Conservation (phyloP, 2,329 filamentous ascomycete genomes). For the Fusarium virguliforme region DNA sequence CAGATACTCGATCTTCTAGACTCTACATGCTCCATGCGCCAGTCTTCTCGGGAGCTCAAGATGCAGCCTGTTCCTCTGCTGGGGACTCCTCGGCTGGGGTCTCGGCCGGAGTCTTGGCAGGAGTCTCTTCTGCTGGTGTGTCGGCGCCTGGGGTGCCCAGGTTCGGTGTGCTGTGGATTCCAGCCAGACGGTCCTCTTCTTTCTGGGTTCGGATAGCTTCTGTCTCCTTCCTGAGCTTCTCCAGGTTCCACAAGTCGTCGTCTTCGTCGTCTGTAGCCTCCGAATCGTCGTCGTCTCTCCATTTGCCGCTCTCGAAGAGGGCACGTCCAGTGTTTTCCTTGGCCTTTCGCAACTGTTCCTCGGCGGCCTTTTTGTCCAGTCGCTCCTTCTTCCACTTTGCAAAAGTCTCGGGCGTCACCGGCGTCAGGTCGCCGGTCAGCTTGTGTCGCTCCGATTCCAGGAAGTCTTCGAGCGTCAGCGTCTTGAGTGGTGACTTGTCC, state of each 20-base stretch:
- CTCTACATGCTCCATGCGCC: slow-evolving; percentile 43
- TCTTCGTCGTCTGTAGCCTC: slow-evolving; percentile 75
- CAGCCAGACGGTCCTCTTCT: slow-evolving; percentile 79
- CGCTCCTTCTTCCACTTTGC: slow-evolving; percentile 98
- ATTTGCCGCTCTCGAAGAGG: slow-evolving; percentile 97
- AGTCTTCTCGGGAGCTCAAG: slow-evolving; percentile 42
- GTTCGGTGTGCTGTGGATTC: slow-evolving; percentile 51
- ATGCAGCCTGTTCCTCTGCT: slow-evolving; percentile 45
- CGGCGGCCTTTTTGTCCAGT: slow-evolving; percentile 94
- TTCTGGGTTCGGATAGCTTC: slow-evolving; percentile 81
- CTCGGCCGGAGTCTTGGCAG: slow-evolving; percentile 35
- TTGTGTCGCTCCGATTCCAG: slow-evolving; percentile 97
- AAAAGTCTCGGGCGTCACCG: slow-evolving; percentile 93
- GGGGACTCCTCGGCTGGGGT: slow-evolving; percentile 40
- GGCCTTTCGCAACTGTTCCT: slow-evolving; percentile 89
- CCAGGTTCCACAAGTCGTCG: slow-evolving; percentile 83
- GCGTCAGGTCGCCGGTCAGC: slow-evolving; percentile 90
- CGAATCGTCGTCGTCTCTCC: slow-evolving; percentile 79
- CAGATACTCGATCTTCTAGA: slow-evolving; percentile 47
- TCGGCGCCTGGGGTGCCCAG: slow-evolving; percentile 31
- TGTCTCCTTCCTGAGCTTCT: slow-evolving; percentile 87
- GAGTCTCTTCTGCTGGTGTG: slow-evolving; percentile 38
- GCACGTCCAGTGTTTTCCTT: slow-evolving; percentile 97
- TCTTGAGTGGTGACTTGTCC: slow-evolving; percentile 96
- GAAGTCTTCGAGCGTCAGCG: slow-evolving; percentile 96